Base-by-base conservation (phyloP, 2,329 filamentous ascomycete genomes). In the Pestalotiopsis sp. region DNA sequence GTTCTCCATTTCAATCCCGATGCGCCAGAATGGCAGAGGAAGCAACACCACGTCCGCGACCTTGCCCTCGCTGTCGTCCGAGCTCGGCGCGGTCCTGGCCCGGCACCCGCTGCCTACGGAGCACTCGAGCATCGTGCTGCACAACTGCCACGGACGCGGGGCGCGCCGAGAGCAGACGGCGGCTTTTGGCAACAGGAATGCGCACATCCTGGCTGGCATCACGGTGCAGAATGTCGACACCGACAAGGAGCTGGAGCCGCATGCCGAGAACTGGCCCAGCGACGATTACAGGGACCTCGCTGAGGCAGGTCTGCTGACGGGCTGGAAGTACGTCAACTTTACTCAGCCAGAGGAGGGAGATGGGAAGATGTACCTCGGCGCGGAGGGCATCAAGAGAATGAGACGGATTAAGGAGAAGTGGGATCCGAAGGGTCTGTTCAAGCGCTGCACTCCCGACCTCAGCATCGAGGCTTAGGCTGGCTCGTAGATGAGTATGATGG, bases 321-420 rank as follows among this genome's bases (percentile, higher is more conserved):
- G 27, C 5, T 61, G 56, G 67, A 68, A 68, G 17, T 68, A 68
- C 39, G 5, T 56, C 38, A 66, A 68, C 27, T 68, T 68, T 38
- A 68, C 61, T 17, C 38, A 56, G 20, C 49, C n/a, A 12, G 62
- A 68, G 52, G 31, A 49, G 17, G 67, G 57, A 9, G 67, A 68
- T 31, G 67, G 67, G 13, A 56, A 52, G n/a, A 57, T 66, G 62
- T 68, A 68, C 41, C 59, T 68, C 6, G 67, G 67, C 5, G 39
- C 52, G 25, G 63, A 62, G 12, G 67, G 67, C 2, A 57, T 58
- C 3, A 38, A 14, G n/a, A 61, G 63, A 25, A 66, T 68, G 67
- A 66, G 41, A n/a, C 20, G 20, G 13, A 4, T 68, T 31, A 68
- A 66, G 63, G 39, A 56, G 14, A 49, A 64, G n/a, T 56, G 57